Evolutionary conservation across 768 basidiomycete species (phyloP), one percentile per base, ranked within the genome.

Genomic region (Hirschioporus abietinus): DNA sequence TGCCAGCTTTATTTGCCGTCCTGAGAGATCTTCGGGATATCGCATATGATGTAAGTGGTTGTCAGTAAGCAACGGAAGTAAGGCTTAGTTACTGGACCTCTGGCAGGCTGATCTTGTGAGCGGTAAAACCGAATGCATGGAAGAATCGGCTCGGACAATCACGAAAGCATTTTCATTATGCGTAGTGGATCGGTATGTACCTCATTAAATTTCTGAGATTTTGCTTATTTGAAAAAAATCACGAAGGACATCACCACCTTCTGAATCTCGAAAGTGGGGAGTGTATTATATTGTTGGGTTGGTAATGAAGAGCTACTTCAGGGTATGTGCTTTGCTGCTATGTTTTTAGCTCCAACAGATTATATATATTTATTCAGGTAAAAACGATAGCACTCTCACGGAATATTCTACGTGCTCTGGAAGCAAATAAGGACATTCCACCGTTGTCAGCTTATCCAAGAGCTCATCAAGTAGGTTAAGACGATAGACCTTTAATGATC

Each of bases 301-400:
- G 63, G 89, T 95, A 65, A 79, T 99, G 76, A 99, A 99, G 76
- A 91, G 88, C 62, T 99, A 99, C 79, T 98, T 99, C 83, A 88
- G 89, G 71, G 96, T 88, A 77, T 75, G 90, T 82, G 30, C 35
- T 57, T 60, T 24, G 52, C 59, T 24, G 52, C 59, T 52, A 24
- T 61, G 58, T 64, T 64, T 65, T 65, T 9, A 35, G 52, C 30
- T 58, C 10, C 34, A 63, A 58, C 66, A 65, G 25, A 63, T 42
- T 64, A 63, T 27, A 35, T 23, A 1, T 18, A 17, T 12, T 34
- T 34, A 25, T 35, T 1, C 72, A 96, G 96, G 87, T 98, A 63
- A 92, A 93, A 77, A 85, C 91, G 66, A 96, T 97, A 75, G 92
- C 93, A 0, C 80, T 99, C 18, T 89, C 94, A 23, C 94, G 93